Base-by-base conservation (phyloP, 768 basidiomycete species). In the Pleurotus tuber-regium region DNA sequence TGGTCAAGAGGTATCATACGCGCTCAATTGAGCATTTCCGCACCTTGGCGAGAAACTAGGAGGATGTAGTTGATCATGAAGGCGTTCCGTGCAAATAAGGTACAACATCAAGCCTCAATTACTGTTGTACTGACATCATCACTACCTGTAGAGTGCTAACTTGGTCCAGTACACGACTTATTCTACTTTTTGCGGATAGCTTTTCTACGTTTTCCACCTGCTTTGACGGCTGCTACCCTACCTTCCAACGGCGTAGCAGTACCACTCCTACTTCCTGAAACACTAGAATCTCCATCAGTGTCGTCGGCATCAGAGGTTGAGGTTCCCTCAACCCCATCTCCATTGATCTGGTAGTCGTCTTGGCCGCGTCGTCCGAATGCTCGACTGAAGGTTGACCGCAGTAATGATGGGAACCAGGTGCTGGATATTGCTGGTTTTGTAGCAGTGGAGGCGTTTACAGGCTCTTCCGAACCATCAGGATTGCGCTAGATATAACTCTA, bases 21-120 rank as follows among this genome's bases (percentile, higher is more conserved):
- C 36, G 43, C n/a, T 16, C 8, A 31, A 24, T 23, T 43, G 8
- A 50, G 21, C 23, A 28, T 54, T 58, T n/a, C 70, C 75, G 62
- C 57, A 71, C 91, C 95, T 85, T 98, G 95, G 52, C 93, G 83
- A 33, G 94, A 97, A 44, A 98, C 82, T 23, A 98, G 85, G 43
- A 98, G 80, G 59, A 98, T 81, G 76, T 96, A 98, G 74, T 87
- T 89, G 71, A 97, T 88, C 87, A 91, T 89, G 18, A 52, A 11
- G 31, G 39, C 16, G 48, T 38, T 25, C 44, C 31, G 43, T 33
- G 19, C 31, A 48, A 48, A 48, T 30, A 48, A 14, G 31, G 31
- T 12, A 48, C 46, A 48, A 35, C 51, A 52, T 16, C 29, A 14
- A 23, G 33, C 38, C 35, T 38, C 26, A 14, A 11, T 28, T 41